Conservation (phyloP, 352 stramenopile genomes). For the Pythium volutum region DNA sequence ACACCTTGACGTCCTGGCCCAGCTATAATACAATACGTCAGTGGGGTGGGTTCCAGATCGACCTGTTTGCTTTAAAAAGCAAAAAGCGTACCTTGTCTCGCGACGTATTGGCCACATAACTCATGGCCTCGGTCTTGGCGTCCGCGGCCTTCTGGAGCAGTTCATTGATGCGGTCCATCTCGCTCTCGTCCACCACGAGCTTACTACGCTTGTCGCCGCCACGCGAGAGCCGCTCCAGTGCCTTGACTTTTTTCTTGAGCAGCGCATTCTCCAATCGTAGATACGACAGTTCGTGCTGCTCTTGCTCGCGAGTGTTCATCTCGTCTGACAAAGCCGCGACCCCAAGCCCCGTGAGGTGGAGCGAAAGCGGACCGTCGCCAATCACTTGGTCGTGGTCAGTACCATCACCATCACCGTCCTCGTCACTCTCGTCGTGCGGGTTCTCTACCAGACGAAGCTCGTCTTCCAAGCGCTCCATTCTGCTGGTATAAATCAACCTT, state of each 20-base stretch:
- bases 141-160: constrained; percentile 77
- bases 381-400: constrained; percentile 2
- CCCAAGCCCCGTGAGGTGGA: constrained; percentile 13
- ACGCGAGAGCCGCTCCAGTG: constrained; percentile 46
- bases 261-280: constrained; percentile 65
- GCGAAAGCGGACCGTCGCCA: constrained; percentile 7
- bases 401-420: constrained; percentile 1
- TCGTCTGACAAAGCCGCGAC: neutral
- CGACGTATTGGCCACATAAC: constrained; percentile 67
- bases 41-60: too few relatives aligned
- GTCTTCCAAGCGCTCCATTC: neutral
- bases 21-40: constrained; percentile 33
- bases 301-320: constrained; percentile 12
- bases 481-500: too few relatives aligned
- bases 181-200: constrained; percentile 46
- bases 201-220: constrained; percentile 55
- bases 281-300: constrained; percentile 43
- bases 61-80: too few relatives aligned
- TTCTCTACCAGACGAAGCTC: neutral
- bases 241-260: constrained; percentile 68
- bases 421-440: constrained; percentile 6
- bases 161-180: constrained; percentile 70
- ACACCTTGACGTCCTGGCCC: constrained; percentile 62
- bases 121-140: constrained; percentile 71
- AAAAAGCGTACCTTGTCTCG: constrained; percentile 61